Conservation (phyloP, 352 stramenopile genomes). For the Phytopythium ostracodes region DNA sequence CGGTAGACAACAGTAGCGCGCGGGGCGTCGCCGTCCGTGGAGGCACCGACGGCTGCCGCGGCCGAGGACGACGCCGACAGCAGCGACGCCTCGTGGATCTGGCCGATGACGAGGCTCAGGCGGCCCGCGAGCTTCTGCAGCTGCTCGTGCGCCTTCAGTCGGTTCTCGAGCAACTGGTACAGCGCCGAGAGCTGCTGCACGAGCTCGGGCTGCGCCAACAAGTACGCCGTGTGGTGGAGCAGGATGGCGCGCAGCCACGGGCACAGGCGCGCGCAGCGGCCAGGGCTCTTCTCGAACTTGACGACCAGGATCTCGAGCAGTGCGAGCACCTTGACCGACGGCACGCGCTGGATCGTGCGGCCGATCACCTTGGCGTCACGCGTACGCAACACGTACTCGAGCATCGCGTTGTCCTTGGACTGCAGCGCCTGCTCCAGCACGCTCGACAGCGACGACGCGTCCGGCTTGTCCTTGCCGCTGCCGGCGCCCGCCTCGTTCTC, state of each 20-base stretch:
- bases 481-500: constrained; percentile 19
- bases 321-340: constrained; percentile 67
- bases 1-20: constrained; percentile 62
- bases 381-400: constrained; percentile 80
- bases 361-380: constrained; percentile 72
- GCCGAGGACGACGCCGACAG: constrained; percentile 12
- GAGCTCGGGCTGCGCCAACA: constrained; percentile 81
- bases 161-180: constrained; percentile 82
- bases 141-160: constrained; percentile 75
- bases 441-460: constrained; percentile 78
- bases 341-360: constrained; percentile 73
- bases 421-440: constrained; percentile 83
- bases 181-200: constrained; percentile 76
- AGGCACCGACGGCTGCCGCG: constrained; percentile 17
- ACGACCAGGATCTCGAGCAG: constrained; percentile 76
- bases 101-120: constrained; percentile 74
- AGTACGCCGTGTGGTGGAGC: constrained; percentile 81
- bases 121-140: constrained; percentile 83
- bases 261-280: constrained; percentile 72
- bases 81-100: constrained; percentile 62
- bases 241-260: constrained; percentile 80
- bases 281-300: constrained; percentile 80
- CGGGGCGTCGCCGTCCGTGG: constrained; percentile 35
- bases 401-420: constrained; percentile 83
- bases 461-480: constrained; percentile 48